Evolutionary conservation across 371 early-diverging fungal genomes (phyloP), one percentile per base, ranked within the genome.

Genomic region (Apophysomyces trapeziformis): DNA sequence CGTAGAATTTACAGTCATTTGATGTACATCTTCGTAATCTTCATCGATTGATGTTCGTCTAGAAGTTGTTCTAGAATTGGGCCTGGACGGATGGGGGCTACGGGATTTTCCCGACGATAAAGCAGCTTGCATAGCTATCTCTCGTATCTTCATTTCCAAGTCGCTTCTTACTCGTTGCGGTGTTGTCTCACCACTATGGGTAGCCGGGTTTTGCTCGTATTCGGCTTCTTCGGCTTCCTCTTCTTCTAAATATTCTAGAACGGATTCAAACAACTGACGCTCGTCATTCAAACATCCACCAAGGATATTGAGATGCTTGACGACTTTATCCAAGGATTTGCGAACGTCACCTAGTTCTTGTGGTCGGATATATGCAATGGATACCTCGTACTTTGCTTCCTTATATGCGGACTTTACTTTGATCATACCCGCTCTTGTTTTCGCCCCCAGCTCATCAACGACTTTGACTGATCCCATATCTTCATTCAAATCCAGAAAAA

Each of bases 301-400:
- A 16, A 84, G 65, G 41, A 79, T 74, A 38, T 64, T 72, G 5
- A 84, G 61, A 65, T 84, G 84, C 37, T 77, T 75, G 4, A 81
- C 81, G 8, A 84, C 39, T 35, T 74, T 61, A 43, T 70, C 76
- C 39, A 84, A 43, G 0, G 77, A 77, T 60, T 76, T 80, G 36
- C 74, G 69, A 7, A 81, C 69, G 5, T 65, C 67, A 7, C 76
- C 72, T 18, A 79, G 44, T 43, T 81, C 75, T 38, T 77, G 69
- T 35, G 81, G 79, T 3, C 74, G 74, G 26, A 80, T 70, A 61
- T 72, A 81, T 1, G 81, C 68, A 58, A 76, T 73, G 0, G 84
- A 84, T 9, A 80, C 65, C 64, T 84, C 84, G 41, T 81, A 81
- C 57, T 80, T 80, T 7, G 84, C 77, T 58, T 84, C 84, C 0